Evolutionary conservation across 345 rosid genomes (phyloP).

Genomic region (Eucalyptus tenuipes): DNA sequence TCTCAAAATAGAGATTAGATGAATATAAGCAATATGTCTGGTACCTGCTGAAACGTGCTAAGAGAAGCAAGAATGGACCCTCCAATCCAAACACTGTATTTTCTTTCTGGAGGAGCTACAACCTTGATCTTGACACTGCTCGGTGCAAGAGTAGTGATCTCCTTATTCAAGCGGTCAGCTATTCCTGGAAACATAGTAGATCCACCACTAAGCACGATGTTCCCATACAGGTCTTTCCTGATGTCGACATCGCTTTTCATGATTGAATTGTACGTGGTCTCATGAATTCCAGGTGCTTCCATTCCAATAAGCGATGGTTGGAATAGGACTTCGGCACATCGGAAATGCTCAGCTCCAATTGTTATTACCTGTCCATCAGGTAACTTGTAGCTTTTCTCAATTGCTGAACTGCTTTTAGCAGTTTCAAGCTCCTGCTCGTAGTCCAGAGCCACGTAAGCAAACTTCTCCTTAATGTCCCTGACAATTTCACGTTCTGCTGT

Average conservation of each 20-base stretch:
- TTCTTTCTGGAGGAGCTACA: background rate
- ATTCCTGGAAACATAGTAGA: background rate
- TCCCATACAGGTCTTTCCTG: background rate
- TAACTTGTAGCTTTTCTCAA: background rate
- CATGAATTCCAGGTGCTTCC: background rate
- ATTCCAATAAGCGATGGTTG: background rate
- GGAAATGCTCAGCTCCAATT: background rate
- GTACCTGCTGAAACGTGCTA: background rate
- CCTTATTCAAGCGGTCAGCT: background rate
- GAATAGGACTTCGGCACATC: background rate
- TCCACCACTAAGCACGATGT: background rate
- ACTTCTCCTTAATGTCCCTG: background rate
- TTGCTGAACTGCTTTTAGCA: background rate
- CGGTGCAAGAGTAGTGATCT: background rate
- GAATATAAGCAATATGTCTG: background rate
- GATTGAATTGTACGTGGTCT: background rate
- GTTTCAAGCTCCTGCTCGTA: background rate
- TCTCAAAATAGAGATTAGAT: background rate
- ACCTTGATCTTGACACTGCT: background rate
- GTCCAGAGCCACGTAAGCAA: background rate
- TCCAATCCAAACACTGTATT: background rate
- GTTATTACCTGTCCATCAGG: background rate
- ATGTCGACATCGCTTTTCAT: background rate
- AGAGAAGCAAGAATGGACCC: background rate
- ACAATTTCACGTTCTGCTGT: background rate